Evolutionary conservation across 441 rosid species (phyloP), one percentile per base, ranked within the genome.

Genomic region (Gossypium gossypioides): DNA sequence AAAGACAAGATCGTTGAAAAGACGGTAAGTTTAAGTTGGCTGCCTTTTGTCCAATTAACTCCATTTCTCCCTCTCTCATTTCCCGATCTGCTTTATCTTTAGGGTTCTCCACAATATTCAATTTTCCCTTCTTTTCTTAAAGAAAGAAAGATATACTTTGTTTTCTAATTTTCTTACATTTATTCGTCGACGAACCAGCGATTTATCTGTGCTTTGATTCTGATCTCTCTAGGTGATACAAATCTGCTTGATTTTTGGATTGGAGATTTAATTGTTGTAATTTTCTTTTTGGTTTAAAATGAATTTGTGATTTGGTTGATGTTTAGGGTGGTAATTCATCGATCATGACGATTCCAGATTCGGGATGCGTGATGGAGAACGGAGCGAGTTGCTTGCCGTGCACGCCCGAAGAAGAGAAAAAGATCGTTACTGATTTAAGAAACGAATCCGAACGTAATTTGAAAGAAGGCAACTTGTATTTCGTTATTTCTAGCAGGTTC

Each of bases 381-480:
- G 86, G 85, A 65, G 79, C 73, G 0, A 80, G 84, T 79, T 84
- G 82, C 68, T 72, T 88, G 76, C 91, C 95, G 2, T 80, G 79
- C 72, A 78, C 92, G 68, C 87, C 86, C 3, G 83, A 86, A 37
- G 89, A 88, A 63, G 96, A 95, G 85, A 88, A 75, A 74, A 88
- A 75, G 82, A 82, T 91, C 75, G 80, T 95, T 4, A 65, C 77
- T 55, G 86, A 85, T 69, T 75, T 95, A 75, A 78, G 40, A 60
- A 64, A 57, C 55, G 83, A 88, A 83, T 87, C 96, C 3, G 93
- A 91, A 56, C 77, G 37, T 52, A 72, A 79, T 79, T 75, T 88
- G 83, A 85, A 80, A 70, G 89, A 89, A 62, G 97, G 97, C 74
- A 87, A 89, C 78, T 73, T 85, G 76, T 92, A 87, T 74, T 92